These are phyloP conservation scores for Cruciata laevipes DNA, from an alignment of 257 asterid genomes.

Conservation along the genomic window DNA sequence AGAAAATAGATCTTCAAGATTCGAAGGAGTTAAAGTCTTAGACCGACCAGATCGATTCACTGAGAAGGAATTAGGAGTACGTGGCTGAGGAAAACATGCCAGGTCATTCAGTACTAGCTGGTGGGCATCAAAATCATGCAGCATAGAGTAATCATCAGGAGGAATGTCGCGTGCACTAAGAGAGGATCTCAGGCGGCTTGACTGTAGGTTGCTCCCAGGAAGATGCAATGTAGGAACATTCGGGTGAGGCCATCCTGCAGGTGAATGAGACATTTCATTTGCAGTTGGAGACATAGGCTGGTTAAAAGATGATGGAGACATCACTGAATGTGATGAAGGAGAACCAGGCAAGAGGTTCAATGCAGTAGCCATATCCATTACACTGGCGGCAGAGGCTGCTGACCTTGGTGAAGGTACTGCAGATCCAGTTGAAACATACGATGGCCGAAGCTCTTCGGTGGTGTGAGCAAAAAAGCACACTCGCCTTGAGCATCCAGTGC, in stretches of 20 bases:
- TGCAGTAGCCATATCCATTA: conserved; percentile 94
- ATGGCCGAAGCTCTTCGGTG: conserved; percentile 83
- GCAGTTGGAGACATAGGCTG: conserved; percentile 68
- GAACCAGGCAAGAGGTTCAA: conserved; percentile 71
- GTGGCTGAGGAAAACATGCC: conserved; percentile 50
- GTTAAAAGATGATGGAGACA: conserved; percentile 73
- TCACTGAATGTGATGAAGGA: conserved; percentile 60
- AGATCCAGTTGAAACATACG: conserved; percentile 83
- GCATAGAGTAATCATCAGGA: conserved; percentile 39
- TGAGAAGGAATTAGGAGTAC: conserved; percentile 37
- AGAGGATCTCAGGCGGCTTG: conserved; percentile 86
- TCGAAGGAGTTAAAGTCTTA: conserved; percentile 72
- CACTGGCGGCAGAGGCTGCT: conserved; percentile 60
- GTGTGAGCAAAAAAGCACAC: conserved; percentile 93
- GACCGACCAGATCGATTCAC: conserved; percentile 48
- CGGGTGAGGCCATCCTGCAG: conserved; percentile 68
- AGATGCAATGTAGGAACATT: conserved; percentile 77
- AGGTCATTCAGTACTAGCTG: conserved; percentile 53
- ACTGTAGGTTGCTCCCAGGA: conserved; percentile 85
- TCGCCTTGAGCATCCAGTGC: conserved; percentile 68
- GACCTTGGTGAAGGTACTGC: conserved; percentile 90
- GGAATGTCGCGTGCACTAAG: conserved; percentile 79
- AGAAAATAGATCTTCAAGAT: conserved; percentile 81
- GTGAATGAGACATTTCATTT: conserved; percentile 58
- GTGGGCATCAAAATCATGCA: conserved; percentile 62